Evolutionary conservation across 2,329 filamentous ascomycete species (phyloP), one percentile per base, ranked within the genome.

Genomic region (Harringtonia aguacate): DNA sequence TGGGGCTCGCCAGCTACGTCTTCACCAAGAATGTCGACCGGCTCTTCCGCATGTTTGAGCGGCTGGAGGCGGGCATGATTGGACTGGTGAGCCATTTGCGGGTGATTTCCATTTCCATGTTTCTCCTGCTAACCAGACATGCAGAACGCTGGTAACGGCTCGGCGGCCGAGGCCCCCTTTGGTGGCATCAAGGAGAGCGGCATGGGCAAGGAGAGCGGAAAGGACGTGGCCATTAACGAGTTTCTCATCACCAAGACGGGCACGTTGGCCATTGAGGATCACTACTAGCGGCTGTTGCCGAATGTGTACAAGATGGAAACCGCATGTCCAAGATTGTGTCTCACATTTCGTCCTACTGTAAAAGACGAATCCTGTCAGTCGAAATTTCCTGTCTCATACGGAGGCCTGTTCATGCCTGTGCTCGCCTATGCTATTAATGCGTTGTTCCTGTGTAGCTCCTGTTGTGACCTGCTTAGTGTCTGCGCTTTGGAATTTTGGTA

Each of bases 21-120:
- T 53, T 52, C 31, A 48, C 50, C 38, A 49, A 52, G 61, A 72
- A 78, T 51, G 61, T 75, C 10, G 72, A 77, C 53, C 66, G 75
- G 2, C 63, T 71, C 44, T 79, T 73, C 70, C 63, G 75, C 34
- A 55, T 79, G 50, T 67, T 77, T 45, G 75, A 79, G 57, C 74
- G 71, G 45, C 61, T 80, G 4, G 74, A 80, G 55, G 73, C 75
- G 5, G 76, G 66, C 42, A 62, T 67, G 60, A 64, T 68, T 17
- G 65, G 63, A 20, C 28, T 67, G 35, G 74, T 70, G 54, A 52
- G 60, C 55, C 35, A 15, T 9, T 36, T 31, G 28, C 17, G n/a
- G n/a, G n/a, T n/a, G n/a, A 30, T 17, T 35, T 6, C 17, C 24
- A 8, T 40, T 36, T 18, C 17, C 28, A 44, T 36, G 4, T 39